Evolutionary conservation across 495 filamentous ascomycete species (phyloP).

Genomic region (Aspergillus conjunctus): DNA sequence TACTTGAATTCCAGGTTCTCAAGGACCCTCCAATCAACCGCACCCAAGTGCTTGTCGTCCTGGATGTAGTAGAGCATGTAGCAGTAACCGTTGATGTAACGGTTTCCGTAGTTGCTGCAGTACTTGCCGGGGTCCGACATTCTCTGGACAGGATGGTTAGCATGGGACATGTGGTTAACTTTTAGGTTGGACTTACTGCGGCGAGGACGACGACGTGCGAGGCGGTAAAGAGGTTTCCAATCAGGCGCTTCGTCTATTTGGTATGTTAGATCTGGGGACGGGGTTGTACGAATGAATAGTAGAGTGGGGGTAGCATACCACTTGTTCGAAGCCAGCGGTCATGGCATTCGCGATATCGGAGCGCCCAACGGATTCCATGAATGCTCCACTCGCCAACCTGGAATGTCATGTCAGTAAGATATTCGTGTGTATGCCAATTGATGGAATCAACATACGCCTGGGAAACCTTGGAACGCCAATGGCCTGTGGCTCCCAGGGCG

Average conservation of each 20-base stretch:
- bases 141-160: not conserved
- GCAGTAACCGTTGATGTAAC: not conserved
- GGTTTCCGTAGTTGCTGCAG: not conserved
- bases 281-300: not conserved
- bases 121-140: not conserved
- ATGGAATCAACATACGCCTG: not conserved
- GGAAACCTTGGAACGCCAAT: not conserved
- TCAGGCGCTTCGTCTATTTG: not conserved
- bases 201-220: not conserved
- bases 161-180: not conserved
- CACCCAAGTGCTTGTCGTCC: not conserved
- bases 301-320: not conserved
- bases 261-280: not conserved
- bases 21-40: not conserved
- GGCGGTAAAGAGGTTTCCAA: not conserved
- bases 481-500: not conserved
- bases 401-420: not conserved
- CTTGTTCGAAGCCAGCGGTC: not conserved
- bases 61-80: not conserved
- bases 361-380: not conserved
- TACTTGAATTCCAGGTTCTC: not conserved
- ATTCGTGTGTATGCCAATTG: not conserved
- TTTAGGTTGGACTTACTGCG: not conserved
- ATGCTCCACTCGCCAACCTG: not conserved
- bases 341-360: not conserved